Percentiles rank a stretch among this genome's conserved stretches.
These are phyloP conservation scores for Camillea tinctor DNA, from an alignment of 2,329 filamentous ascomycete genomes.

Conservation along the genomic window DNA sequence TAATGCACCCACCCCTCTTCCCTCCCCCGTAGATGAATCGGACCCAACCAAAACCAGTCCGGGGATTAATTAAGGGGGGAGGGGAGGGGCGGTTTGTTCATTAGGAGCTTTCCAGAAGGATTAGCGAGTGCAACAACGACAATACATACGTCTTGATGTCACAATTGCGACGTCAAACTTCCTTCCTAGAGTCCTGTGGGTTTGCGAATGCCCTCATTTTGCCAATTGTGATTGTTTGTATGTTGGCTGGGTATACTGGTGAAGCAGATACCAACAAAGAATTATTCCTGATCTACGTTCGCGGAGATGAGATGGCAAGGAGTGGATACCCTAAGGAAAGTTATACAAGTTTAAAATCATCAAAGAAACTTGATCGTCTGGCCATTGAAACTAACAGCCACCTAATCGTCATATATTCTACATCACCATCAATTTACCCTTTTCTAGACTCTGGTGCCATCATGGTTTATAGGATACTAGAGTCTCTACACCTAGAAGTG, in stretches of 20 bases:
- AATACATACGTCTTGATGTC: neutral
- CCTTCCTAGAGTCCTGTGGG: neutral
- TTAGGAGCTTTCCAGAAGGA: neutral
- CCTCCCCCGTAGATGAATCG: neutral
- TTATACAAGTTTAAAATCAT: no score
- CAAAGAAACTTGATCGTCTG: no score
- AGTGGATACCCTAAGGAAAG: no score
- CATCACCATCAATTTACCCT: no score
- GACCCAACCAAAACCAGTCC: neutral
- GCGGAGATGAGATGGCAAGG: neutral
- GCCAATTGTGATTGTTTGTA: neutral
- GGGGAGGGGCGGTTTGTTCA: neutral
- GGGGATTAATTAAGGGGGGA: no score
- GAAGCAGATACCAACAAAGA: neutral
- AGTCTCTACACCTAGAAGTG: no score
- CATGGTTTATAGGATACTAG: no score
- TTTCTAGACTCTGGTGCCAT: no score
- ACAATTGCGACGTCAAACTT: neutral
- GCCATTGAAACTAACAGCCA: no score
- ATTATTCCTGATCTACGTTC: neutral
- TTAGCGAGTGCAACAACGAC: neutral
- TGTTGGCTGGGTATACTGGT: neutral
- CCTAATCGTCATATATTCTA: no score
- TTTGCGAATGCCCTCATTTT: neutral
- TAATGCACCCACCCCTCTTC: no score